These are phyloP conservation scores for Cadophora sp. DNA, from an alignment of 2,329 filamentous ascomycete genomes.

Conservation along the genomic window DNA sequence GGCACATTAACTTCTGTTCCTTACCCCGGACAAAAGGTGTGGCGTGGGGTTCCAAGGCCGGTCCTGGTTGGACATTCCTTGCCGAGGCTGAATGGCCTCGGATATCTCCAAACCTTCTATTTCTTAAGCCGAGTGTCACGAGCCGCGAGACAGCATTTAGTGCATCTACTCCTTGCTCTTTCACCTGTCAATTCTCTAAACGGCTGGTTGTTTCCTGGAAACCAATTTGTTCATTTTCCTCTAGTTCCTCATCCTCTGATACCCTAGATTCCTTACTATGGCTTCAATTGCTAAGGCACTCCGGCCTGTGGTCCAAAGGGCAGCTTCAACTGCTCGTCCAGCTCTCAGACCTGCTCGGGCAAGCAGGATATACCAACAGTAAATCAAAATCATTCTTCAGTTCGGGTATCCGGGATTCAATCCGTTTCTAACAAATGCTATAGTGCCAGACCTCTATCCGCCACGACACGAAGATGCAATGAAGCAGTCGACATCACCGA, in stretches of 20 bases:
- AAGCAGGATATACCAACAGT: constrained; percentile 51
- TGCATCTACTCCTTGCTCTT: constrained; percentile 13
- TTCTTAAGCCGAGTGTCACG: constrained; percentile 25
- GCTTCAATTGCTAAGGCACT: constrained; percentile 55
- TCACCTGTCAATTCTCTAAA: not conserved
- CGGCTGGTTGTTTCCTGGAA: not conserved
- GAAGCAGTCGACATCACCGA: constrained; percentile 70
- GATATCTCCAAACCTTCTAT: constrained; percentile 8
- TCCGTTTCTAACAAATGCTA: constrained; percentile 12
- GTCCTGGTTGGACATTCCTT: constrained; percentile 8
- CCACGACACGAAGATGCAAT: constrained; percentile 61
- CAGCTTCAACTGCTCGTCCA: constrained; percentile 48
- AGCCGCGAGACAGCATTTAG: constrained; percentile 21
- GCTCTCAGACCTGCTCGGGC: constrained; percentile 48
- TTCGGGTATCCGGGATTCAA: constrained; percentile 15
- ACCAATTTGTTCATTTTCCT: constrained; percentile 7
- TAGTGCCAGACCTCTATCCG: constrained; percentile 63
- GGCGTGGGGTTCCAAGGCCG: not conserved
- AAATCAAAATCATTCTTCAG: constrained; percentile 35
- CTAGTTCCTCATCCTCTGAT: not conserved
- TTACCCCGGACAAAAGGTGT: not conserved
- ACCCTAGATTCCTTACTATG: constrained; percentile 46
- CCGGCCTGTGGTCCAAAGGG: constrained; percentile 52
- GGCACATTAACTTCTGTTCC: too few relatives aligned
- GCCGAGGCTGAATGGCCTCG: constrained; percentile 21